A percentile compares a stretch with the other conserved stretches of the same genome.
Conservation (phyloP, 1,284 basidiomycete genomes). For the Ceratobasidium sp. region DNA sequence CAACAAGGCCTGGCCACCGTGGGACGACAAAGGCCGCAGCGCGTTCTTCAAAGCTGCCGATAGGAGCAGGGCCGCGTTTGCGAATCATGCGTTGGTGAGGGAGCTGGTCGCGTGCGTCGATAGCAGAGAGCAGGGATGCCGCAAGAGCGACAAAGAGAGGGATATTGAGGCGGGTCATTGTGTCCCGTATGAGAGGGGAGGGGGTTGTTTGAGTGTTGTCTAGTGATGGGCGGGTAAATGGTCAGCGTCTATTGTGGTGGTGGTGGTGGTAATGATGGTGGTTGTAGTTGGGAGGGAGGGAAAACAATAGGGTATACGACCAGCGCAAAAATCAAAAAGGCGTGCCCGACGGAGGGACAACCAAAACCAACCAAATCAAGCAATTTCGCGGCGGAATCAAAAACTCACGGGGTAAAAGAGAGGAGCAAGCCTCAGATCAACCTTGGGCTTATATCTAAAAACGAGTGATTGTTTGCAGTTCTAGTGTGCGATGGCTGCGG, state of each 20-base stretch:
- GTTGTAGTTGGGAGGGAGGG: background rate
- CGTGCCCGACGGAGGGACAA: background rate
- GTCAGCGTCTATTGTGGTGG: background rate
- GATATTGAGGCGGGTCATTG: conserved; percentile 41
- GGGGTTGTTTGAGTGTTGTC: background rate
- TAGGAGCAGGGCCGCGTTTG: conserved; percentile 14
- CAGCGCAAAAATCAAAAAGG: conserved; percentile 38
- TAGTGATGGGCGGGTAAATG: conserved; percentile 2
- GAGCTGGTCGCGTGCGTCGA: conserved; percentile 34
- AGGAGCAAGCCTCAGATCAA: conserved; percentile 46
- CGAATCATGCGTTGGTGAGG: conserved; percentile 45
- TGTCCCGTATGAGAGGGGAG: background rate
- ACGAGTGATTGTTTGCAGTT: conserved; percentile 9
- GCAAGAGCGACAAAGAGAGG: conserved; percentile 43
- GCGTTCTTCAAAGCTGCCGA: background rate
- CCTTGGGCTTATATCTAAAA: conserved; percentile 44
- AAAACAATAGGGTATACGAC: conserved; percentile 7
- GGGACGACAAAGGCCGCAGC: conserved; percentile 2
- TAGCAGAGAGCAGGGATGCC: conserved; percentile 12
- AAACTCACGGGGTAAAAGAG: conserved; percentile 43
- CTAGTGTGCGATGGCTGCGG: conserved; percentile 2
- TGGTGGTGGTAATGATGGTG: background rate
- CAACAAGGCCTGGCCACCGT: conserved; percentile 1
- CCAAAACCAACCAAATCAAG: background rate
- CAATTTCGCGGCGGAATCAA: conserved; percentile 11